These are phyloP conservation scores for Asterochloris erici DNA, from an alignment of 139 green algal species.

Conservation along the genomic window DNA sequence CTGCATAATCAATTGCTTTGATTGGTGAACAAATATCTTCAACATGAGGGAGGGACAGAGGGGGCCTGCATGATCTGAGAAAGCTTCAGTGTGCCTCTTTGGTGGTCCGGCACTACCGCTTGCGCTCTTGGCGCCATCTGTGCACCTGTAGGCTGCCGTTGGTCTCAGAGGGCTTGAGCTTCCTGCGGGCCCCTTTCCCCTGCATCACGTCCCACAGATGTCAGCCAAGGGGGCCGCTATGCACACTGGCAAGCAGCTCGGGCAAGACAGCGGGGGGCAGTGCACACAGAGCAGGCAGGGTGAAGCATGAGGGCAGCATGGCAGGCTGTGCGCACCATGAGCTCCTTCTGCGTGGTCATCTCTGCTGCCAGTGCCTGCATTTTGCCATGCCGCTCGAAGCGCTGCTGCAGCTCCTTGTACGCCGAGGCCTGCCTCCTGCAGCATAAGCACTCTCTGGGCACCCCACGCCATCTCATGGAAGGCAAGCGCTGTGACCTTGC, in stretches of 20 bases:
- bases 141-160: slow-evolving; percentile 37
- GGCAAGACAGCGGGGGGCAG: background rate
- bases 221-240: background rate
- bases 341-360: slow-evolving; percentile 68
- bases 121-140: slow-evolving; percentile 58
- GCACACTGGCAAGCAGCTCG: background rate
- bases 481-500: background rate
- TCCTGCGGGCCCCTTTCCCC: slow-evolving; percentile 77
- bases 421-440: slow-evolving; percentile 54
- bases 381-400: slow-evolving; percentile 55
- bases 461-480: too few species aligned
- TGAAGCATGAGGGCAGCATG: background rate
- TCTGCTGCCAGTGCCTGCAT: slow-evolving; percentile 47
- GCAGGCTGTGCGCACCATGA: slow-evolving; percentile 36
- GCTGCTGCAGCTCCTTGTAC: slow-evolving; percentile 82
- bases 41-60: too few species aligned
- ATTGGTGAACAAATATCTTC: too few species aligned
- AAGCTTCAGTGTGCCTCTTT: too few species aligned
- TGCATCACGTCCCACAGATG: background rate
- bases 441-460: too few species aligned
- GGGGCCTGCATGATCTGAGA: too few species aligned
- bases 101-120: too few species aligned
- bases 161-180: slow-evolving; percentile 52
- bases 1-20: too few species aligned
- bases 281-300: background rate